Percentiles rank a stretch among this genome's conserved stretches.
These are phyloP conservation scores for Globisporangium abappressorium DNA, from an alignment of 352 stramenopile genomes.

Conservation along the genomic window DNA sequence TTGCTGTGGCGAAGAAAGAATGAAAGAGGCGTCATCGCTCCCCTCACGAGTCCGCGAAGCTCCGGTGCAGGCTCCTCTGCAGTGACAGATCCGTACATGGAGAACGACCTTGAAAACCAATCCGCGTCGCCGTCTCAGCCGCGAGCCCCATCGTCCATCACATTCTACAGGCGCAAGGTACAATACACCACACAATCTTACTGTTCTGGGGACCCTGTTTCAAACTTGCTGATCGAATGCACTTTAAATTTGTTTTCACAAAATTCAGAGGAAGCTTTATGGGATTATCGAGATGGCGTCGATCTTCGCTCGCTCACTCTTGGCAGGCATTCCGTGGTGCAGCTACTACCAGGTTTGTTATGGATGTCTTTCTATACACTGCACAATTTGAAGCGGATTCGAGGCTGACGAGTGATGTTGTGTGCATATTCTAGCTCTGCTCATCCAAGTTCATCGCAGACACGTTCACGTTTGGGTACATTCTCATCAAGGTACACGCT, in stretches of 20 bases:
- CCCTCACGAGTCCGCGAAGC: background rate
- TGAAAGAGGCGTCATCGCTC: background rate
- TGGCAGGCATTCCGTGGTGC: constrained; percentile 69
- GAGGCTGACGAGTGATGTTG: background rate
- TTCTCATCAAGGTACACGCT: constrained; percentile 67
- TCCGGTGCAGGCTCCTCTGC: background rate
- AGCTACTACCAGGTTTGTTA: constrained; percentile 58
- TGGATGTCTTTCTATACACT: background rate
- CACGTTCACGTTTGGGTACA: constrained; percentile 72
- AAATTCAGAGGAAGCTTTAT: constrained; percentile 53
- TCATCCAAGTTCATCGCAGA: constrained; percentile 72
- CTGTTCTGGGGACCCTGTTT: background rate
- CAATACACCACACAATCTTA: background rate
- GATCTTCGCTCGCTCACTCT: constrained; percentile 59
- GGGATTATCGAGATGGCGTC: constrained; percentile 73
- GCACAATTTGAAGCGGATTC: background rate
- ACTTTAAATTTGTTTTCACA: background rate
- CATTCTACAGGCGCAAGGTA: constrained; percentile 78
- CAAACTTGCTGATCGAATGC: background rate
- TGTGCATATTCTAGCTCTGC: constrained; percentile 30
- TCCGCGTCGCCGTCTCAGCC: constrained; percentile 14
- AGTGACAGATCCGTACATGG: background rate
- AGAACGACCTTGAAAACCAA: constrained; percentile 14
- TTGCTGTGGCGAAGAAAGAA: constrained; percentile 21
- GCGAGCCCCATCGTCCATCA: constrained; percentile 29